Evolutionary conservation across 2,329 filamentous ascomycete species (phyloP).

Genomic region (Dactylellina drechsleri): DNA sequence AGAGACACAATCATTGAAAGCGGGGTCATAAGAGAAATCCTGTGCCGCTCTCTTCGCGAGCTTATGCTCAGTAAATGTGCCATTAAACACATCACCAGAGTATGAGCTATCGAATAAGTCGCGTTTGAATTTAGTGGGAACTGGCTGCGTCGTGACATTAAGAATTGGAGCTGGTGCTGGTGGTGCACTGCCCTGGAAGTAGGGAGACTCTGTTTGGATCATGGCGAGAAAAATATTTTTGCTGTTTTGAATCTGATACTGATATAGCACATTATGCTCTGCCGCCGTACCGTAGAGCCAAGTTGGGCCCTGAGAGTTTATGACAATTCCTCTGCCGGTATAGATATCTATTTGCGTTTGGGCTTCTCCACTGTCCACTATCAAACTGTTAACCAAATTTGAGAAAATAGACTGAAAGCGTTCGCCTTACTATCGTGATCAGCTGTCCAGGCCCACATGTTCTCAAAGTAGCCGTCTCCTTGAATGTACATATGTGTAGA

Average conservation of each 20-base stretch:
- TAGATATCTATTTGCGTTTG: constrained; percentile 60
- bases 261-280: constrained; percentile 67
- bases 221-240: constrained; percentile 66
- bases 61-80: too few relatives aligned
- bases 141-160: neutral
- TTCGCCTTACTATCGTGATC: constrained; percentile 56
- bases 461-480: constrained; percentile 63
- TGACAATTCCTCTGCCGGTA: constrained; percentile 57
- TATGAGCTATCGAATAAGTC: too few relatives aligned
- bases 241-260: constrained; percentile 66
- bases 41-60: too few relatives aligned
- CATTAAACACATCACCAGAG: too few relatives aligned
- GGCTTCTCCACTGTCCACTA: constrained; percentile 30
- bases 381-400: too few relatives aligned
- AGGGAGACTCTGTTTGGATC: constrained; percentile 67
- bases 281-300: constrained; percentile 65
- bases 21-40: constrained; percentile 57
- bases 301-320: constrained; percentile 59
- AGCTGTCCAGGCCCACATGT: constrained; percentile 63
- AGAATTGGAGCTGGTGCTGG: constrained; percentile 65
- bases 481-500: constrained; percentile 63
- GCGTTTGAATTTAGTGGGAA: too few relatives aligned
- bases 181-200: constrained; percentile 63
- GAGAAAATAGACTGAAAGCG: too few relatives aligned
- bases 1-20: constrained; percentile 61